These are phyloP conservation scores for Russula dissimulans DNA, from an alignment of 768 basidiomycete genomes.

Conservation along the genomic window DNA sequence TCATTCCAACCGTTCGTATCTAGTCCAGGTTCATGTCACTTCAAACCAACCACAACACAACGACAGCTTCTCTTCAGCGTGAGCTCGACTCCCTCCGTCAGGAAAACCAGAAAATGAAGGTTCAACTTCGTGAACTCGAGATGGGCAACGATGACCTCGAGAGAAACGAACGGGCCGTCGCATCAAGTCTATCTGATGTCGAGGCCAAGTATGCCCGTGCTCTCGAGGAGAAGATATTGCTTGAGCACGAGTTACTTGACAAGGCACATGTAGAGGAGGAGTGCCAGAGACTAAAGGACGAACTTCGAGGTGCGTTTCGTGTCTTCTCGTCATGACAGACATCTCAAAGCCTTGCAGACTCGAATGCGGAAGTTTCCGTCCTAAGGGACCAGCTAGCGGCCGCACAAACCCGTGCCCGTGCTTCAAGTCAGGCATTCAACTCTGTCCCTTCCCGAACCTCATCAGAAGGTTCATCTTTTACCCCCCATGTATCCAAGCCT, in stretches of 20 bases:
- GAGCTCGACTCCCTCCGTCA: conserved; percentile 79
- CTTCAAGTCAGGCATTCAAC: conserved; percentile 20
- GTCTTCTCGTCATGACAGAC: background rate
- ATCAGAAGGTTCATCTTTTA: conserved; percentile 28
- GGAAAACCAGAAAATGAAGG: conserved; percentile 59
- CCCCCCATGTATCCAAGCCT: conserved; percentile 20
- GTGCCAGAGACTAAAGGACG: conserved; percentile 83
- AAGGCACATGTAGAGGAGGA: conserved; percentile 89
- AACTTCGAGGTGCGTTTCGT: conserved; percentile 65
- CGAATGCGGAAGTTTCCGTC: conserved; percentile 75
- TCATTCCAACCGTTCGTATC: conserved; percentile 14
- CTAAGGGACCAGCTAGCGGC: conserved; percentile 63
- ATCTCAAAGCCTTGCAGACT: conserved; percentile 42
- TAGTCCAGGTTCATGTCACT: conserved; percentile 80
- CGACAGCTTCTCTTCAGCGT: conserved; percentile 82
- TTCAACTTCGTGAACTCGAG: conserved; percentile 80
- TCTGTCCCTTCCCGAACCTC: conserved; percentile 22
- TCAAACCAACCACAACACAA: conserved; percentile 85
- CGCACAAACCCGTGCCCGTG: conserved; percentile 28
- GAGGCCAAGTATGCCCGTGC: conserved; percentile 85
- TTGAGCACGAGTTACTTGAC: conserved; percentile 90
- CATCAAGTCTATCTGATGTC: conserved; percentile 72
- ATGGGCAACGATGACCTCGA: conserved; percentile 98
- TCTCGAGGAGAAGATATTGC: conserved; percentile 92
- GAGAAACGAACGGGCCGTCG: conserved; percentile 82